These are phyloP conservation scores for Diutina sp. DNA, from an alignment of 1,139 yeast species.

Conservation along the genomic window DNA sequence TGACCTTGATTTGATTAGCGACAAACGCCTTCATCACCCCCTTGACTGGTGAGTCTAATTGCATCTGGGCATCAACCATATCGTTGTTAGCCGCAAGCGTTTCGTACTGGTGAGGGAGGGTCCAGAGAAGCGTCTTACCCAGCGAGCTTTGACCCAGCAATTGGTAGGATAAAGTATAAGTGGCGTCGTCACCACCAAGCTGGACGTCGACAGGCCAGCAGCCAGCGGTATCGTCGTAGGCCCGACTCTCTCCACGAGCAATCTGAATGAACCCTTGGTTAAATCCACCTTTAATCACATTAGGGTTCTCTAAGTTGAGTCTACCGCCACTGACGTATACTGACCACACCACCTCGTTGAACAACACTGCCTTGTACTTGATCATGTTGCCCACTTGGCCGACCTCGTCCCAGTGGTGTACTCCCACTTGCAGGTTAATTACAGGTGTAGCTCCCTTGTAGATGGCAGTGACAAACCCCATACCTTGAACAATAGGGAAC, in stretches of 20 bases:
- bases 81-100: constrained; percentile 7
- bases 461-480: constrained; percentile 3
- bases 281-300: constrained; percentile 23
- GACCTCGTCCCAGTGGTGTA: constrained; percentile 27
- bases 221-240: constrained; percentile 44
- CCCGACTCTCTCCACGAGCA: constrained; percentile 18
- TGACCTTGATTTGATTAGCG: neutral
- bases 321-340: constrained; percentile 24
- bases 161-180: constrained; percentile 18
- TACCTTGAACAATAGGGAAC: constrained; percentile 1
- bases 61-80: constrained; percentile 17
- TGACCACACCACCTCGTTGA: constrained; percentile 31
- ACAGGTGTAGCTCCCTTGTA: constrained; percentile 35
- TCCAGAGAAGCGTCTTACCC: constrained; percentile 29
- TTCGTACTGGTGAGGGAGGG: constrained; percentile 54
- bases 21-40: constrained; percentile 36
- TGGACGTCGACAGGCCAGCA: constrained; percentile 5
- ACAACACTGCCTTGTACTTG: constrained; percentile 22
- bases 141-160: constrained; percentile 17
- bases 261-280: constrained; percentile 5
- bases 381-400: constrained; percentile 9
- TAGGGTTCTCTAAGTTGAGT: constrained; percentile 35
- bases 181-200: constrained; percentile 9
- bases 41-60: constrained; percentile 53
- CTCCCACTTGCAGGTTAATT: constrained; percentile 51